phyloP scores from a whole-genome alignment of 768 basidiomycete genomes.

The Leucosporidium scottii region DNA sequence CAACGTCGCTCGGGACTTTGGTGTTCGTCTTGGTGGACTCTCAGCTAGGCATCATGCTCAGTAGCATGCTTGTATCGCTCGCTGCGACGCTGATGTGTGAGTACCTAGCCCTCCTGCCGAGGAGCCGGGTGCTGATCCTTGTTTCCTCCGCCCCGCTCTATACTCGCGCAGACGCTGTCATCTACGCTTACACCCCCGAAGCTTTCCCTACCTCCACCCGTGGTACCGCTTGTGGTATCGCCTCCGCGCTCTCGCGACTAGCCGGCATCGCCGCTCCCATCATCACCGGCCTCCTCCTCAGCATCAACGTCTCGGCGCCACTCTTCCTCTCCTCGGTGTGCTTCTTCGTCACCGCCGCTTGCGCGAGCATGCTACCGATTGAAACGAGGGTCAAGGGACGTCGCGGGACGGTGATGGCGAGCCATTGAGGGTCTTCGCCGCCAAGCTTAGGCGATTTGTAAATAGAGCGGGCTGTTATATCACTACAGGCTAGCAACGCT shows the following conservation, averaged over 20 bases:
- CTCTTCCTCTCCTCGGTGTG: constrained; percentile 24
- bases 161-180: constrained; percentile 20
- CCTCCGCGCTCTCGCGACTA: constrained; percentile 78
- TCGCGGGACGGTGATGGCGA: not conserved
- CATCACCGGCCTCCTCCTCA: constrained; percentile 33
- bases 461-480: too few relatives aligned
- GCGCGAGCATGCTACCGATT: constrained; percentile 15
- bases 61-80: constrained; percentile 65
- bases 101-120: not conserved
- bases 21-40: constrained; percentile 58
- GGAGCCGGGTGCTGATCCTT: not conserved
- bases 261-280: constrained; percentile 36
- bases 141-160: constrained; percentile 28
- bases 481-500: too few relatives aligned
- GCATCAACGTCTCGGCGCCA: constrained; percentile 24
- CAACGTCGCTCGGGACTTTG: constrained; percentile 67
- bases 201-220: constrained; percentile 60
- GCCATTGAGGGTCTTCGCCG: not conserved
- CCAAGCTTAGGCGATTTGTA: too few relatives aligned
- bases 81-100: constrained; percentile 57
- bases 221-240: constrained; percentile 81
- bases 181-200: constrained; percentile 67
- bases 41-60: constrained; percentile 56
- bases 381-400: not conserved
- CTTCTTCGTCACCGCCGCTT: constrained; percentile 31